Evolutionary conservation across 257 asterid genomes (phyloP).

Genomic region (Scutellaria baicalensis): DNA sequence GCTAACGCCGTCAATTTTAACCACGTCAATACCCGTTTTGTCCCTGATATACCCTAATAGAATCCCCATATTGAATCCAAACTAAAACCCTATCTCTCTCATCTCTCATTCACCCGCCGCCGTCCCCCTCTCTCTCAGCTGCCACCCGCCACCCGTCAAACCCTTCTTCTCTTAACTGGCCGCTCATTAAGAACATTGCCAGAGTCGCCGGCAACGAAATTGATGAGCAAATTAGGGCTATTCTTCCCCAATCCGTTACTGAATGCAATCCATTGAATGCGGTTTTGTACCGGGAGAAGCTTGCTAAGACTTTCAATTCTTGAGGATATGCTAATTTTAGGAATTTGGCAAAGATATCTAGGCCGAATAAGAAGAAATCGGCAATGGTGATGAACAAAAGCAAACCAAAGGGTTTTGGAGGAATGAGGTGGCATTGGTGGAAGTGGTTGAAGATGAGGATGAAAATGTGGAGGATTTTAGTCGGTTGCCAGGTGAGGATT

Average conservation of each 20-base stretch:
- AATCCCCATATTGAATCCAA: too few relatives aligned
- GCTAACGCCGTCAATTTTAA: too few relatives aligned
- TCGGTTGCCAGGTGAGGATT: slow-evolving; percentile 56
- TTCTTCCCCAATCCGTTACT: slow-evolving; percentile 24
- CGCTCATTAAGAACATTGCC: slow-evolving; percentile 77
- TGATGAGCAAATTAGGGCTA: slow-evolving; percentile 38
- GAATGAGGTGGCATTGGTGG: slow-evolving; percentile 47
- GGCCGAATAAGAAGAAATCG: slow-evolving; percentile 57
- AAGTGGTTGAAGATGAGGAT: slow-evolving; percentile 50
- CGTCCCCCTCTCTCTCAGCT: too few relatives aligned
- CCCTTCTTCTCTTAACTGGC: slow-evolving; percentile 97
- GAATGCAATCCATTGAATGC: slow-evolving; percentile 40
- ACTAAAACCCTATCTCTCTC: too few relatives aligned
- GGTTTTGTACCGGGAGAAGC: slow-evolving; percentile 65
- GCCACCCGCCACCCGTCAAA: too few relatives aligned
- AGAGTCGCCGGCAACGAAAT: slow-evolving; percentile 86
- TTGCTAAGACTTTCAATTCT: slow-evolving; percentile 56
- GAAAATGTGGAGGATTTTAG: slow-evolving; percentile 42
- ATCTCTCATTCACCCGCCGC: too few relatives aligned
- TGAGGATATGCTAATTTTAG: slow-evolving; percentile 60
- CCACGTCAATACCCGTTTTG: too few relatives aligned
- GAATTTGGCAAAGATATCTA: slow-evolving; percentile 70
- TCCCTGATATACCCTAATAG: too few relatives aligned
- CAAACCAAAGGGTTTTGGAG: slow-evolving; percentile 35
- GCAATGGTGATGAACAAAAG: too few relatives aligned